These are phyloP conservation scores for Aspergillus alliaceus DNA, from an alignment of 2,329 filamentous ascomycete genomes.

Conservation along the genomic window DNA sequence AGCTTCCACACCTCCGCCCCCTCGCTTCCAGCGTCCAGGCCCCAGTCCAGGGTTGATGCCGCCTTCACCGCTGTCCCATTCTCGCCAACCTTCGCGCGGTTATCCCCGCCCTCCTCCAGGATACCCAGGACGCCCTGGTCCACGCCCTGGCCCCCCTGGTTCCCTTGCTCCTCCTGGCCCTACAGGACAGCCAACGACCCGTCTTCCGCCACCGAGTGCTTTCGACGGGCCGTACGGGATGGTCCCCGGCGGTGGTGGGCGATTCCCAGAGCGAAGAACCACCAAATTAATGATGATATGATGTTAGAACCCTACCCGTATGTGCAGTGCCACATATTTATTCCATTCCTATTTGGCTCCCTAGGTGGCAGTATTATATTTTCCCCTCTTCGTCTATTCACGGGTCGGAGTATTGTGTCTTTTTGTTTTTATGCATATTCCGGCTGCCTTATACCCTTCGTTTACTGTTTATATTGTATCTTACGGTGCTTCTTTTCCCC, in stretches of 20 bases:
- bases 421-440: background rate
- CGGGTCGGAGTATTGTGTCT: background rate
- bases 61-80: conserved; percentile 35
- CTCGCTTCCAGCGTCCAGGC: conserved; percentile 34
- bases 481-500: background rate
- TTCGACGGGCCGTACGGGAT: conserved; percentile 24
- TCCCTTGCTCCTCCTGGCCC: background rate
- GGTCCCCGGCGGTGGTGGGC: conserved; percentile 30
- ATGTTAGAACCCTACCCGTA: conserved; percentile 15
- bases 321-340: background rate
- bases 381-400: background rate
- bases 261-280: conserved; percentile 50
- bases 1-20: conserved; percentile 37
- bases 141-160: background rate
- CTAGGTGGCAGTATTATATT: background rate
- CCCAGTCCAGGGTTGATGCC: conserved; percentile 18
- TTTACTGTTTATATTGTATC: conserved; percentile 6
- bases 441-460: conserved; percentile 10
- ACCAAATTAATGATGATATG: conserved; percentile 52
- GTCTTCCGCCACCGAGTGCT: conserved; percentile 2
- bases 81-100: conserved; percentile 10
- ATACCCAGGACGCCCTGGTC: conserved; percentile 18
- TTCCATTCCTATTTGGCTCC: background rate
- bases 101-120: conserved; percentile 22
- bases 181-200: background rate